Base-by-base conservation (phyloP, 257 asterid species). In the Forsythia viridissima region DNA sequence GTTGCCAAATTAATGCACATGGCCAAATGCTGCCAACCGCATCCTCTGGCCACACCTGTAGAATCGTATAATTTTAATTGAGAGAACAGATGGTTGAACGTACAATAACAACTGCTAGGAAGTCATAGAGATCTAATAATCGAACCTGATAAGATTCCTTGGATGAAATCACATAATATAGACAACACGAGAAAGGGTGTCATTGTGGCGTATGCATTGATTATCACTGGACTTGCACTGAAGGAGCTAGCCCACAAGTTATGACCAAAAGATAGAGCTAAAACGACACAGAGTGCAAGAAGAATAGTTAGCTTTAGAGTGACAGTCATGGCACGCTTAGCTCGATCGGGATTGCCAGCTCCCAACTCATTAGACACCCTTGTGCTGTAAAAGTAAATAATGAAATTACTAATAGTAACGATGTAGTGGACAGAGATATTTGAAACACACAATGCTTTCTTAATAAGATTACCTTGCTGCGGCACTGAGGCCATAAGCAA, bases 321-420 rank as follows among this genome's bases (percentile, higher is more conserved):
- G 42, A 94, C 97, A 9, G 11, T 57, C 95, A 87, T 86, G 15
- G 97, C 95, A 4, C 80, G 92, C 81, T 83, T 93, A 0, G 99
- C 99, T 79, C 81, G 73, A 30, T 61, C 76, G 0, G 94, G 89
- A 57, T 88, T 80, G 38, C 96, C 98, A 0, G 90, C 90, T 39
- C 97, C 98, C 36, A 94, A 57, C 87, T 91, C 97, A 75, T 94
- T 94, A 12, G 98, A 88, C 76, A 94, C 98, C 85, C 99, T 88
- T 0, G 96, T 90, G 88, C 98, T 94, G 95, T 84, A 84, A 75
- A 2, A 71, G 5, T 52, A 67, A n/a, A 71, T 1, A 40, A 16
- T 20, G 48, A 16, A 9, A 24, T 57, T 48, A 48, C 2, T 9
- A 10, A 36, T n/a, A 34, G 24, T 37, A 18, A 7, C 4, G 18